Conservation (phyloP, 2,329 filamentous ascomycete genomes). For the Botrytis galanthina region DNA sequence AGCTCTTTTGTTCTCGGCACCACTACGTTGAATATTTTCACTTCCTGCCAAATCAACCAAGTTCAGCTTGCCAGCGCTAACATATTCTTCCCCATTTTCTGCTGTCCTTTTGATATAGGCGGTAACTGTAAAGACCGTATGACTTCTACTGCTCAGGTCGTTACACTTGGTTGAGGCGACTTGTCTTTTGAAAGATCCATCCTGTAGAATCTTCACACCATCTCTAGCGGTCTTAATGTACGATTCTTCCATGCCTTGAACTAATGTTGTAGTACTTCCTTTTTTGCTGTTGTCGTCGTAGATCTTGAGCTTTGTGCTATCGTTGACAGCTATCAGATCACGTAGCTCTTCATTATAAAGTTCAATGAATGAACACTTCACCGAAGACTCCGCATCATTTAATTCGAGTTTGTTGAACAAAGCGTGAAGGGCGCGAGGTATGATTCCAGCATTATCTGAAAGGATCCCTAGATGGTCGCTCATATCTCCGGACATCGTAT, state of each 20-base stretch:
- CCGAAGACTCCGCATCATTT: conserved; percentile 77
- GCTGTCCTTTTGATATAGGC: conserved; percentile 80
- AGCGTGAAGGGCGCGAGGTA: conserved; percentile 83
- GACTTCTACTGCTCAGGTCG: conserved; percentile 92
- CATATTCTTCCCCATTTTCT: conserved; percentile 83
- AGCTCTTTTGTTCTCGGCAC: conserved; percentile 96
- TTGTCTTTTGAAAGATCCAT: conserved; percentile 89
- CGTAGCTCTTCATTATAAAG: conserved; percentile 97
- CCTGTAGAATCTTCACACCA: conserved; percentile 84
- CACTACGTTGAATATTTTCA: conserved; percentile 95
- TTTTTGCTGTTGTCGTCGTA: conserved; percentile 87
- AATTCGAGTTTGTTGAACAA: conserved; percentile 82
- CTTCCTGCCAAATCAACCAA: conserved; percentile 95
- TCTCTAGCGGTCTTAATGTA: conserved; percentile 83
- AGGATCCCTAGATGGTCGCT: conserved; percentile 79
- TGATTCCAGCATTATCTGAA: conserved; percentile 90
- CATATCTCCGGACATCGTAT: conserved; percentile 99
- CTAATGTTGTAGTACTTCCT: conserved; percentile 79
- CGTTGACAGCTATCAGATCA: conserved; percentile 80
- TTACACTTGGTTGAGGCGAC: conserved; percentile 99
- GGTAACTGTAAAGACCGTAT: conserved; percentile 96
- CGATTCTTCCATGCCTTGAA: conserved; percentile 97
- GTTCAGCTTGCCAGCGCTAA: conserved; percentile 91
- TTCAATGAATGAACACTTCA: conserved; percentile 98
- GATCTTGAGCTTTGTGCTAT: conserved; percentile 85